Percentiles rank a stretch among this genome's conserved stretches.
Conservation (phyloP, 129 eudicot genomes). For the Helichrysum umbraculigerum region DNA sequence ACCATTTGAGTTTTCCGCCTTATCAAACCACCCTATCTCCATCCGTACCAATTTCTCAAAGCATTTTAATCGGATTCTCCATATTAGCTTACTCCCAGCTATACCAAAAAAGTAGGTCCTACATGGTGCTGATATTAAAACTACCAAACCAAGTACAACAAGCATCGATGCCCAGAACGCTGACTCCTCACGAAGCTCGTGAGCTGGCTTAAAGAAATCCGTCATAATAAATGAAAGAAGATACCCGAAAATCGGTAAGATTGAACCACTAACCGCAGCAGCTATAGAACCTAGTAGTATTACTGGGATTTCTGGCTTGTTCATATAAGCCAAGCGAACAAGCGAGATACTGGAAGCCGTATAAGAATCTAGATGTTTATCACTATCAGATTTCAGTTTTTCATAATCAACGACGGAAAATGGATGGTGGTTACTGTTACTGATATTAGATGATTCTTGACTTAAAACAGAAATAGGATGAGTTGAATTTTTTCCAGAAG, state of each 20-base stretch:
- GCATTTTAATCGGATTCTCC: conserved; percentile 58
- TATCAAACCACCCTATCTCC: conserved; percentile 91
- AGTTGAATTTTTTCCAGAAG: background rate
- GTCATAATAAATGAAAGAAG: conserved; percentile 56
- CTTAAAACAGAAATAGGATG: conserved; percentile 38
- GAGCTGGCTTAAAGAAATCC: conserved; percentile 58
- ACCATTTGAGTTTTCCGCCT: conserved; percentile 71
- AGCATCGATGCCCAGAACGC: conserved; percentile 78
- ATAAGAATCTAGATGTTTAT: background rate
- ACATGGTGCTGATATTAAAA: conserved; percentile 57
- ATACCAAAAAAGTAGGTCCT: conserved; percentile 66
- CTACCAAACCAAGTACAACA: conserved; percentile 54
- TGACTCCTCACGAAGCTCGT: conserved; percentile 56
- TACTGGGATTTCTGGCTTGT: conserved; percentile 55
- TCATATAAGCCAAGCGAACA: conserved; percentile 61
- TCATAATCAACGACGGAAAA: background rate
- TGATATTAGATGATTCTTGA: conserved; percentile 50
- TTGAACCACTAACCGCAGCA: conserved; percentile 65
- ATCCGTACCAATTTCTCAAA: conserved; percentile 66
- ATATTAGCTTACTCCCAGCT: conserved; percentile 68
- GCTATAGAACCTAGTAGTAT: conserved; percentile 57
- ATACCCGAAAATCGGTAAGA: conserved; percentile 63
- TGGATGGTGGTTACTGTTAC: conserved; percentile 10
- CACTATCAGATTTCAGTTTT: background rate
- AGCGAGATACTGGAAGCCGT: background rate